phyloP scores from a whole-genome alignment of 257 asterid genomes.

The Ophiorrhiza pumila region DNA sequence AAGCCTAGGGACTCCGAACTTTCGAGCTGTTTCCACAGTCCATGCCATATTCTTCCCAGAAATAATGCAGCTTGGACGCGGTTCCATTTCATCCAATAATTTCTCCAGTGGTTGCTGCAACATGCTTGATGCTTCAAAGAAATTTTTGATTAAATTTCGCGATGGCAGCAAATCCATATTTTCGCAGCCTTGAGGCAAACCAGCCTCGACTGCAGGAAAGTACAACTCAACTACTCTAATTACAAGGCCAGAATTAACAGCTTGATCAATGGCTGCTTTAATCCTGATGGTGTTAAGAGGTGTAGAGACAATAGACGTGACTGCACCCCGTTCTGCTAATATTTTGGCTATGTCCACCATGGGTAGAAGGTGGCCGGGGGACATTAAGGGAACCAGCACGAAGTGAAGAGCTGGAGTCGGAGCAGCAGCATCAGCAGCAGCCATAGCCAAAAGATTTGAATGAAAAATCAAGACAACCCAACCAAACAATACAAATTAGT shows the following conservation, averaged over 20 bases:
- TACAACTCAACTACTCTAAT: constrained; percentile 33
- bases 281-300: constrained; percentile 38
- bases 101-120: constrained; percentile 33
- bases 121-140: constrained; percentile 31
- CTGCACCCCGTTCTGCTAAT: constrained; percentile 35
- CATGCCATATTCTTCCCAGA: constrained; percentile 40
- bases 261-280: constrained; percentile 23
- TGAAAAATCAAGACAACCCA: not conserved
- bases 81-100: constrained; percentile 20
- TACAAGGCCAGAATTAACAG: constrained; percentile 31
- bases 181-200: constrained; percentile 54
- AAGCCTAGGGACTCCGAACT: constrained; percentile 34
- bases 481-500: not conserved
- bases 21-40: constrained; percentile 27
- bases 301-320: constrained; percentile 38
- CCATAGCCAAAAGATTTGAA: constrained; percentile 11
- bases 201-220: constrained; percentile 44
- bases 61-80: constrained; percentile 39
- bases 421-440: constrained; percentile 24
- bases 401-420: constrained; percentile 35
- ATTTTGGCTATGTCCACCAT: constrained; percentile 75
- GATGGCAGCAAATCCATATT: constrained; percentile 46
- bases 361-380: constrained; percentile 78
- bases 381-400: constrained; percentile 59
- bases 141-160: constrained; percentile 22